Evolutionary conservation across 2,329 filamentous ascomycete genomes (phyloP).

Genomic region (Drechslera avenae): DNA sequence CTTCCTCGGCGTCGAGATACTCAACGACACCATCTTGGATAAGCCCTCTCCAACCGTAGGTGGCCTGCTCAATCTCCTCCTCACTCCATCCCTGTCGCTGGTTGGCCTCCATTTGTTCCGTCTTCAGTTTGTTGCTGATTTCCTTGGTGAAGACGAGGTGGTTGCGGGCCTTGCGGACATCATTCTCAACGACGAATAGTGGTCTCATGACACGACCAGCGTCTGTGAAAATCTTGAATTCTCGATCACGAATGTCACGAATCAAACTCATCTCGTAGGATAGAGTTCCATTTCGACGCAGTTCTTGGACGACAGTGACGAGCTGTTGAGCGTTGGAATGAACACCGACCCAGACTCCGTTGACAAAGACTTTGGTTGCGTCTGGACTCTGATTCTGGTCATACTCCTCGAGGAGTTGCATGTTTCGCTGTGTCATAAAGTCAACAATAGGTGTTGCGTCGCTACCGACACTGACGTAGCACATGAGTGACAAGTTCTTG

Average conservation of each 20-base stretch:
- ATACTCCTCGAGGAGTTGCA: constrained; percentile 97
- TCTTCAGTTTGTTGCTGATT: constrained; percentile 75
- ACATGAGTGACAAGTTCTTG: constrained; percentile 98
- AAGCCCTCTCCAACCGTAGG: constrained; percentile 87
- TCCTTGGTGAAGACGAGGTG: constrained; percentile 80
- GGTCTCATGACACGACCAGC: constrained; percentile 94
- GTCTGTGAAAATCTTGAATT: constrained; percentile 99
- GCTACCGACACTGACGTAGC: constrained; percentile 94
- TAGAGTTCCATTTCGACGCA: constrained; percentile 81
- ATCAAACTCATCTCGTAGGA: constrained; percentile 93
- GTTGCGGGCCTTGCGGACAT: constrained; percentile 73
- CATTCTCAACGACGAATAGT: constrained; percentile 90
- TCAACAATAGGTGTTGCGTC: constrained; percentile 88
- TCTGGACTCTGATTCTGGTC: constrained; percentile 70
- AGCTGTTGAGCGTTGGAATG: constrained; percentile 87
- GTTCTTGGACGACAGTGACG: constrained; percentile 75
- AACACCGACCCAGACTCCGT: constrained; percentile 97
- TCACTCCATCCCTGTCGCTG: constrained; percentile 63
- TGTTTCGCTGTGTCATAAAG: constrained; percentile 93
- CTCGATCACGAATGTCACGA: constrained; percentile 92
- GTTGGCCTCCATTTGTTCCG: constrained; percentile 68
- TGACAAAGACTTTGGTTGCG: constrained; percentile 97
- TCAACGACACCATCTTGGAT: constrained; percentile 86
- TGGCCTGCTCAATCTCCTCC: constrained; percentile 63
- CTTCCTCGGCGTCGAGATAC: constrained; percentile 96